phyloP scores from a whole-genome alignment of 768 basidiomycete genomes.

The Naganishia antarctica region DNA sequence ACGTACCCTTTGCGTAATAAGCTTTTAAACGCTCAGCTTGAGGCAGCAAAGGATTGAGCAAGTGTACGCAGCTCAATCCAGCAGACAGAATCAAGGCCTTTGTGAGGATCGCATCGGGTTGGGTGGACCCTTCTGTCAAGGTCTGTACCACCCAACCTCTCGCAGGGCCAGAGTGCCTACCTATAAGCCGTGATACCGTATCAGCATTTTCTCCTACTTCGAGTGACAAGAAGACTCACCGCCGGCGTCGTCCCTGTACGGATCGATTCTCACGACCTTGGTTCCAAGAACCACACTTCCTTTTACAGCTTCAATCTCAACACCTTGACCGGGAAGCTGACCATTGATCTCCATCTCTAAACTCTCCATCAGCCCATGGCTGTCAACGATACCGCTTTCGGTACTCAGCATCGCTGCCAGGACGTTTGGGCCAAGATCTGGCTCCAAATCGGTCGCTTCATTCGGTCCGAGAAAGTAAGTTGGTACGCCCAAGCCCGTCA shows the following conservation, averaged over 20 bases:
- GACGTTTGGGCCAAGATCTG: slow-evolving; percentile 69
- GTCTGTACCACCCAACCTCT: slow-evolving; percentile 32
- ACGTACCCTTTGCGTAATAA: slow-evolving; percentile 41
- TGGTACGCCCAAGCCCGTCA: slow-evolving; percentile 49
- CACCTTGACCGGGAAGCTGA: slow-evolving; percentile 51
- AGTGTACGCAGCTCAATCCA: slow-evolving; percentile 36
- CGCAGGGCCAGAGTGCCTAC: not conserved
- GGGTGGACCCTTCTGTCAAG: slow-evolving; percentile 25
- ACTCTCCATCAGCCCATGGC: slow-evolving; percentile 74
- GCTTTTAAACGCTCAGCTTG: slow-evolving; percentile 29
- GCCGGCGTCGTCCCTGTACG: slow-evolving; percentile 63
- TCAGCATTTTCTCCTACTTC: not conserved
- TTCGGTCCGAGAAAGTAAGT: slow-evolving; percentile 65
- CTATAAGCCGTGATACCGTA: not conserved
- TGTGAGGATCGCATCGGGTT: slow-evolving; percentile 29
- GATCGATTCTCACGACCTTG: slow-evolving; percentile 78
- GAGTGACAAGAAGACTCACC: not conserved
- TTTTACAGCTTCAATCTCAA: slow-evolving; percentile 31
- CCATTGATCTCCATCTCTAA: slow-evolving; percentile 68
- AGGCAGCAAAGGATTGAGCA: slow-evolving; percentile 39
- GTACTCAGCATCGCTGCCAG: slow-evolving; percentile 71
- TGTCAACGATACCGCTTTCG: slow-evolving; percentile 84
- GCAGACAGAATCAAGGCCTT: slow-evolving; percentile 32
- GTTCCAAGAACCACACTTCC: slow-evolving; percentile 66
- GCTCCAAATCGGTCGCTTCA: slow-evolving; percentile 70